These are phyloP conservation scores for Leucogyrophana mollusca DNA, from an alignment of 768 basidiomycete genomes.

Conservation along the genomic window DNA sequence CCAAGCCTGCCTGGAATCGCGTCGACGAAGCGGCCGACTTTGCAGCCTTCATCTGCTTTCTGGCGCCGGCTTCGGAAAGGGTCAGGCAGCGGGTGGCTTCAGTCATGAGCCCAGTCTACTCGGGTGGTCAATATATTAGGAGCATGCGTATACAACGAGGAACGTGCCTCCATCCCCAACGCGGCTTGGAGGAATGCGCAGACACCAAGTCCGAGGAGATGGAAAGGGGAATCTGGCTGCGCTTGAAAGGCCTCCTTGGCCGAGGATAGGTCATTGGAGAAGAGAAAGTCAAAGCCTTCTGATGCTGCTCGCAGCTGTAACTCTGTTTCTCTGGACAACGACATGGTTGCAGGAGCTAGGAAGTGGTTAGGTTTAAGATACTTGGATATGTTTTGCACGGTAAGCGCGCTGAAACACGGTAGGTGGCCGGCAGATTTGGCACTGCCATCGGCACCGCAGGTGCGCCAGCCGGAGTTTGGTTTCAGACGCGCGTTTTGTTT, in stretches of 20 bases:
- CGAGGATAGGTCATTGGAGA: slow-evolving; percentile 60
- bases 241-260: slow-evolving; percentile 43
- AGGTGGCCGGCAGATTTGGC: no score
- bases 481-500: no score
- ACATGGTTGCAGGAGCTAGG: slow-evolving; percentile 4
- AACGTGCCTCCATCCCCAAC: slow-evolving; percentile 71
- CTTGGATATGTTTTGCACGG: no score
- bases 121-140: neutral
- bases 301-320: slow-evolving; percentile 34
- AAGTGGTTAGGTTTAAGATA: no score
- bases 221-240: slow-evolving; percentile 58
- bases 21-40: slow-evolving; percentile 31
- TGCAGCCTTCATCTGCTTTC: slow-evolving; percentile 43
- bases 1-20: slow-evolving; percentile 60
- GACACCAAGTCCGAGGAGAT: slow-evolving; percentile 69
- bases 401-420: no score
- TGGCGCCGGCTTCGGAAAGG: slow-evolving; percentile 59
- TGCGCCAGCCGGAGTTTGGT: no score
- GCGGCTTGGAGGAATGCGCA: slow-evolving; percentile 77
- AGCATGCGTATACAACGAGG: neutral
- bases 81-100: slow-evolving; percentile 59
- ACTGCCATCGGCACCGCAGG: no score
- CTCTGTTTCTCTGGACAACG: slow-evolving; percentile 20
- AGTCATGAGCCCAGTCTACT: slow-evolving; percentile 56
- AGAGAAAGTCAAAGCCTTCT: slow-evolving; percentile 66